These are phyloP conservation scores for Penicillium oxalicum DNA, from an alignment of 2,329 filamentous ascomycete genomes.

Conservation along the genomic window DNA sequence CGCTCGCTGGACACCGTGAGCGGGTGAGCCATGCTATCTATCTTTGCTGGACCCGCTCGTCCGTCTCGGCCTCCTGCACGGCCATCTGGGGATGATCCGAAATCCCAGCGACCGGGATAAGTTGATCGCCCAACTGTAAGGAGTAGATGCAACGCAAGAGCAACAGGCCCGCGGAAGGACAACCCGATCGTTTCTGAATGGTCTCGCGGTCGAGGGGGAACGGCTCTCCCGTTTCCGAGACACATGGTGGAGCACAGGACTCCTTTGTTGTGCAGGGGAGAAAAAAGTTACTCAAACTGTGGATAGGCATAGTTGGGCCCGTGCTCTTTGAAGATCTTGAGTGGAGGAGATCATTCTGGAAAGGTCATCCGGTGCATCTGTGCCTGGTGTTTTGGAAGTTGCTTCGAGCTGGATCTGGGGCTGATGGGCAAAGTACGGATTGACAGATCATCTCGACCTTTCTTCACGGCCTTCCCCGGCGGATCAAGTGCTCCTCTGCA, in stretches of 20 bases:
- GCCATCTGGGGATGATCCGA: slow-evolving; percentile 2
- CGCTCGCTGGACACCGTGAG: slow-evolving; percentile 2
- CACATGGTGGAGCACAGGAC: slow-evolving; percentile 6
- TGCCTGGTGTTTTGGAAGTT: too few relatives aligned
- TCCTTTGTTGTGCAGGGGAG: slow-evolving; percentile 1
- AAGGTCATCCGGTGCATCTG: too few relatives aligned
- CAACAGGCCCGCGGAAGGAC: slow-evolving; percentile 3
- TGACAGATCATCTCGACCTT: too few relatives aligned
- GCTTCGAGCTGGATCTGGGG: too few relatives aligned
- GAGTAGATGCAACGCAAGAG: slow-evolving; percentile 6
- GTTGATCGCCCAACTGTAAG: not conserved
- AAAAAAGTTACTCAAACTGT: not conserved
- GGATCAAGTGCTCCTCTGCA: too few relatives aligned
- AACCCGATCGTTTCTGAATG: slow-evolving; percentile 4
- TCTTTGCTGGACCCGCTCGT: slow-evolving; percentile 4
- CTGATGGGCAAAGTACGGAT: too few relatives aligned
- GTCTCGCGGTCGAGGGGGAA: slow-evolving; percentile 1
- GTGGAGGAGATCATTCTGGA: too few relatives aligned
- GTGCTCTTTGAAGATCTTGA: too few relatives aligned
- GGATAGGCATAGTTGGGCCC: too few relatives aligned
- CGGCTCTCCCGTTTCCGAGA: slow-evolving; percentile 7
- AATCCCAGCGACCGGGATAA: slow-evolving; percentile 9
- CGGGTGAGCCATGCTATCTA: slow-evolving; percentile 5
- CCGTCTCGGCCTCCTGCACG: slow-evolving; percentile 9
- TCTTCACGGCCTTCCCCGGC: too few relatives aligned